Percentiles rank a stretch among this genome's conserved stretches.
These are phyloP conservation scores for Saturnispora besseyi DNA, from an alignment of 805 yeast genomes.

Conservation along the genomic window DNA sequence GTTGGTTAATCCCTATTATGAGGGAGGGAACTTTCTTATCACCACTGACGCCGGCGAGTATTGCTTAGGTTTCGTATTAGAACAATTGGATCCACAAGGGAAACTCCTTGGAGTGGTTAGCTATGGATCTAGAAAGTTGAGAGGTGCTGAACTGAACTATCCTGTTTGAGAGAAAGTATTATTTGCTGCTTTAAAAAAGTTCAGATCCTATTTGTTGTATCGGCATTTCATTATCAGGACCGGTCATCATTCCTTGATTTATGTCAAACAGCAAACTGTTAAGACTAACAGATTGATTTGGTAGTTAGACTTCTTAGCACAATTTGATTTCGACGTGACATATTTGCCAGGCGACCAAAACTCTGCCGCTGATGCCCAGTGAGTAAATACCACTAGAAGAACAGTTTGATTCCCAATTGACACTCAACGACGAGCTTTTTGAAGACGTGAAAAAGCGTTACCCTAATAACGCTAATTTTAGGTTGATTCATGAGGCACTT, in stretches of 20 bases:
- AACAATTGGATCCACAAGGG: neutral
- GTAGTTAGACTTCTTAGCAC: slow-evolving; percentile 6
- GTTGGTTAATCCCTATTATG: neutral
- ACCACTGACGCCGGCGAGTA: slow-evolving; percentile 5
- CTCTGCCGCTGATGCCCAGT: slow-evolving; percentile 8
- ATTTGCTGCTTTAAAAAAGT: slow-evolving; percentile 1
- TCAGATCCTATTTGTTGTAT: neutral
- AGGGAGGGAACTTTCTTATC: neutral
- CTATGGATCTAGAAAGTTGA: slow-evolving; percentile 4
- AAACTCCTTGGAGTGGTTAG: slow-evolving; percentile 1
- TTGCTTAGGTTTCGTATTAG: neutral
- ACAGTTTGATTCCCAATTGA: too few species aligned
- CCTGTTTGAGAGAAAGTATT: neutral
- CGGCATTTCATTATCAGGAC: neutral
- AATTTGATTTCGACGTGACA: slow-evolving; percentile 4
- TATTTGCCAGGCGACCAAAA: neutral
- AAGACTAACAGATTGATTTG: slow-evolving; percentile 1
- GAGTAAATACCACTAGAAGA: too few species aligned
- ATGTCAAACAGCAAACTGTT: slow-evolving; percentile 1
- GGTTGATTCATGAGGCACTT: too few species aligned
- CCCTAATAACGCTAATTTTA: too few species aligned
- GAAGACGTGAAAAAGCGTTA: too few species aligned
- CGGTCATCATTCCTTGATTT: slow-evolving; percentile 2
- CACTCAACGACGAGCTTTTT: too few species aligned
- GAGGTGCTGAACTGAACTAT: neutral